Base-by-base conservation (phyloP, 345 rosid genomes). In the Physaria fendleri region DNA sequence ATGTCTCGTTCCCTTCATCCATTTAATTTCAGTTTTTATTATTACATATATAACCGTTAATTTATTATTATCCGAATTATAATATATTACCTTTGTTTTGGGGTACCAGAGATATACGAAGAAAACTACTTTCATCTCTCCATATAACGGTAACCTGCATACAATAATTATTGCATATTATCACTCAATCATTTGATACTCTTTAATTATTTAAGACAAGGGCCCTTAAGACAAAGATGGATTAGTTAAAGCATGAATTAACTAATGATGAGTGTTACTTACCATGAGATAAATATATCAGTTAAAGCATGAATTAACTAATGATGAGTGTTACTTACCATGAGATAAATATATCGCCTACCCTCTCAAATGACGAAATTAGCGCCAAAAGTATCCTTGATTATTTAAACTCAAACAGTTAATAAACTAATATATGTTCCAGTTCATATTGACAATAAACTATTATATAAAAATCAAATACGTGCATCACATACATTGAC, bases 101-200 rank as follows among this genome's bases (percentile, higher is more conserved):
- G 97, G 95, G 62, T 81, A 81, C 99, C 99, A 90, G 38, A 93
- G 72, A 77, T 85, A 90, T 65, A 93, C 74, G 40, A 83, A 71
- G 21, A 90, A 76, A 20, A 74, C 81, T 48, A 93, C 78, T 79
- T 93, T 93, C 70, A 82, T 58, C 66, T 89, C 96, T 10, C 87
- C 81, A 59, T 90, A 87, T 77, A 93, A 74, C 2, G 99, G 97
- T 56, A 87, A 63, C 99, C 97, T 93, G 54, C 55, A 50, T n/a
- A n/a, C n/a, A 43, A 43, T 34, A 39, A 49, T 48, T 18, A 63
- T 40, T 56, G 18, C 17, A 51, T 5, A 7, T n/a, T n/a, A 17
- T 6, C 7, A 25, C 45, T 22, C 15, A 22, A 49, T 25, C 13
- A 27, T 28, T 48, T 27, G 16, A 39, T 56, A 6, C 13, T 33